Base-by-base conservation (phyloP, 2,329 filamentous ascomycete genomes). In the Neonectria neomacrospora region DNA sequence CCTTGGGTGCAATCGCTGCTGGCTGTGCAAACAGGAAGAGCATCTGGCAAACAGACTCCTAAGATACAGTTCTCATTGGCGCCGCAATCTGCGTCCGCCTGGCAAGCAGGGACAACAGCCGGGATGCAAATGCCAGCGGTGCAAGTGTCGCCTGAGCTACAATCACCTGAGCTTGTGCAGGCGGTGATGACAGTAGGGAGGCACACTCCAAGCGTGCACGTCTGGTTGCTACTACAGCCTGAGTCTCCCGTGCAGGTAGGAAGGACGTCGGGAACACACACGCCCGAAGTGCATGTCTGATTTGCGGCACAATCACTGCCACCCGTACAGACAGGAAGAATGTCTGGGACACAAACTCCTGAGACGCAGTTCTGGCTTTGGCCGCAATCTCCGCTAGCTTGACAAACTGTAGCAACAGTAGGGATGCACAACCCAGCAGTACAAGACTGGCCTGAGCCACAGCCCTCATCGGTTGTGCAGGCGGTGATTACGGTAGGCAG, bases 341-440 rank as follows among this genome's bases (percentile, higher is more conserved):
- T n/a, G 2, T 32, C 14, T 0, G 59, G 59, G 9, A 57, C 23
- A 30, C 59, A 62, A 4, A 23, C 2, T 7, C 59, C 59, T 1
- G 45, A 45, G 9, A 56, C 45, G 14, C 59, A 62, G 11, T 45
- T 22, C 6, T 58, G 18, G 10, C 23, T 16, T 8, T 34, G 18
- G 22, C 9, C 30, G n/a, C 59, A 62, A 5, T 57, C 59, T 1
- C 28, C n/a, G 22, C 44, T 16, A 16, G 18, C 22, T 2, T 26
- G 16, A 14, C 59, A 62, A 8, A 20, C 12, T 1, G 59, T n/a
- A 3, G 20, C n/a, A 12, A 47, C 11, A 3, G 52, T 47, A 8
- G 57, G 57, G 1, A 53, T 6, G 12, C 57, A 59, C 7, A 59
- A 16, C 3, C 57, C 57, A 9, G 44, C 50, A 3, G 51, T 47